phyloP scores from a whole-genome alignment of 2,329 filamentous ascomycete genomes.

The Atkinsonella hypoxylon region DNA sequence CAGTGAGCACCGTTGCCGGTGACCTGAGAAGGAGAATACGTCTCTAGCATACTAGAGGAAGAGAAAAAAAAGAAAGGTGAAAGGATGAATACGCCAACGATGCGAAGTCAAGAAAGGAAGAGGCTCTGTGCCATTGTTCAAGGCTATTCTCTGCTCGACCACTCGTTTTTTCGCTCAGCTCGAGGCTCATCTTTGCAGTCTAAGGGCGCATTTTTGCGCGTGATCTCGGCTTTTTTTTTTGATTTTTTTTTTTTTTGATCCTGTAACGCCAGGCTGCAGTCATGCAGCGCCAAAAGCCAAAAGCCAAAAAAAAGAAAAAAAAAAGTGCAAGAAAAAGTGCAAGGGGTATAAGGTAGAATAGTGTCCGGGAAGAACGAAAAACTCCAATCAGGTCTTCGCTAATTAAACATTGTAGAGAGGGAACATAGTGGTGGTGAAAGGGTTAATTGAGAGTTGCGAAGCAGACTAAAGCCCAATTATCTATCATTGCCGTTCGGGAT shows the following conservation, averaged over 20 bases:
- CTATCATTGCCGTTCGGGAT: background rate
- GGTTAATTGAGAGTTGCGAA: conserved; percentile 4
- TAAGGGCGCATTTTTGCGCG: background rate
- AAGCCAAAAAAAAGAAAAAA: too few species aligned
- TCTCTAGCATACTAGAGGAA: background rate
- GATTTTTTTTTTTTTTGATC: too few species aligned
- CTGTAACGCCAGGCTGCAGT: background rate
- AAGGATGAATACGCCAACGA: background rate
- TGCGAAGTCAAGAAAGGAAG: too few species aligned
- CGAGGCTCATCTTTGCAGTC: background rate
- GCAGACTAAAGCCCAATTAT: background rate
- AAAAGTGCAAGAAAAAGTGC: background rate
- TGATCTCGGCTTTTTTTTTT: too few species aligned
- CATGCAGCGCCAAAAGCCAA: background rate
- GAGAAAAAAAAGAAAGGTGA: background rate
- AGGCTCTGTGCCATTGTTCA: too few species aligned
- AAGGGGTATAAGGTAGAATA: background rate
- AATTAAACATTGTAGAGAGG: background rate
- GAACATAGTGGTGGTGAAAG: background rate
- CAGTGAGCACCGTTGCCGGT: background rate
- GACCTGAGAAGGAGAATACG: background rate
- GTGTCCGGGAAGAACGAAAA: background rate
- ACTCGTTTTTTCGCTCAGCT: too few species aligned
- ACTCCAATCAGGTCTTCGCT: background rate
- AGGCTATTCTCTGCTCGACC: too few species aligned